Base-by-base conservation (phyloP, 495 filamentous ascomycete genomes). In the Penicillium argentinense region DNA sequence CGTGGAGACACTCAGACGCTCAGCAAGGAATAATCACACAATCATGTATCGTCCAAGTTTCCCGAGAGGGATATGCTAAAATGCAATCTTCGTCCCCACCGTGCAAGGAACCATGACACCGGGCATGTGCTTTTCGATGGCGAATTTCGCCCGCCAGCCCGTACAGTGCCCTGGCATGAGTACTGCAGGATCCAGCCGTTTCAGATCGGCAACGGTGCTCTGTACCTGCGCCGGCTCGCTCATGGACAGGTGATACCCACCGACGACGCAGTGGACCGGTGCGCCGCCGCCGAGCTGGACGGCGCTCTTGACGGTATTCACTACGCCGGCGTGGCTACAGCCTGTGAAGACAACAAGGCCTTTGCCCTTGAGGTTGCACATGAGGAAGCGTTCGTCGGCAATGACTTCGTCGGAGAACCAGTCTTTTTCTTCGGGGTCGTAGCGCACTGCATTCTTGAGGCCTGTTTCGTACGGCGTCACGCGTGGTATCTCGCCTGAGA, bases 271-370 rank as follows among this genome's bases (percentile, higher is more conserved):
- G 48, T 84, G 76, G 0, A 85, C 56, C 12, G 76, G 78, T 7
- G 69, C 47, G 9, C 47, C 58, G 9, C 59, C 58, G 1, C 68
- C 55, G 3, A 75, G 59, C 0, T 73, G 62, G 3, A 78, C 27
- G 0, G 80, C 78, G 51, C 82, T 72, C 19, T 67, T 67, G 0
- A 74, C 53, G 25, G 76, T 68, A 55, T 85, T 84, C 37, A 84
- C 72, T 5, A 83, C 79, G 2, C 80, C 80, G 1, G 76, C 76
- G 45, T 83, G 80, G 48, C 75, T 79, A 60, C 80, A 84, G n/a
- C 78, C 80, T 1, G 79, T 83, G 57, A 85, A 81, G 12, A 83
- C 62, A 5, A 85, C 77, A 14, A 85, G 67, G 9, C 80, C 81
- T 56, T 76, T 81, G 23, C 65, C 77, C 66, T 81, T 83, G 19